Percentiles rank a stretch among this genome's conserved stretches.
Evolutionary conservation across 306 rosid genomes (phyloP).

Genomic region (Leucaena leucocephala): DNA sequence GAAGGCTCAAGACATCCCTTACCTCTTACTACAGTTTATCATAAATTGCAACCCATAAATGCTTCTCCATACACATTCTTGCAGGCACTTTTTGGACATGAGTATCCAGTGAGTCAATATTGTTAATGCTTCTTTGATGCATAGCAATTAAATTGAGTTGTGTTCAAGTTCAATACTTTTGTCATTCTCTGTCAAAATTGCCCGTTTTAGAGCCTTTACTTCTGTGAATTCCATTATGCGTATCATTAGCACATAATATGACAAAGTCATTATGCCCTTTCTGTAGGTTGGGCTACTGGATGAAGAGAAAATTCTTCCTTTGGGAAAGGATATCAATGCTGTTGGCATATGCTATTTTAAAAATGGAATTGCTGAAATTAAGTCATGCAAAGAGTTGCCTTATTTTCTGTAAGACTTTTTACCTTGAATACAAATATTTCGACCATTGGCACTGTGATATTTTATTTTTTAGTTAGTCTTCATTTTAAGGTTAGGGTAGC

Average conservation of each 20-base stretch:
- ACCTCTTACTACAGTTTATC: conserved; percentile 84
- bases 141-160: conserved; percentile 13
- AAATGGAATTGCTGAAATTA: conserved; percentile 73
- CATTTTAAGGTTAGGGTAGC: background rate
- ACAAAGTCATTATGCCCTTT: conserved; percentile 39
- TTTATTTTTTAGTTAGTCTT: conserved; percentile 13
- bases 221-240: conserved; percentile 8
- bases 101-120: conserved; percentile 75
- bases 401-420: conserved; percentile 74
- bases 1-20: conserved; percentile 77
- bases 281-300: conserved; percentile 85
- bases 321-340: conserved; percentile 81
- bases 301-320: conserved; percentile 85
- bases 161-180: conserved; percentile 2
- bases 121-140: conserved; percentile 12
- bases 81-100: conserved; percentile 77
- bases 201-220: conserved; percentile 27
- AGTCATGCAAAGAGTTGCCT: conserved; percentile 81
- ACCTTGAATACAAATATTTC: conserved; percentile 19
- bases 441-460: conserved; percentile 10
- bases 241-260: conserved; percentile 23
- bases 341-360: conserved; percentile 72
- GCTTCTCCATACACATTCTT: conserved; percentile 75
- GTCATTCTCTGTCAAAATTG: conserved; percentile 1
- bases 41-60: conserved; percentile 67